These are phyloP conservation scores for Fusarium anthophilum DNA, from an alignment of 2,329 filamentous ascomycete genomes.

Conservation along the genomic window DNA sequence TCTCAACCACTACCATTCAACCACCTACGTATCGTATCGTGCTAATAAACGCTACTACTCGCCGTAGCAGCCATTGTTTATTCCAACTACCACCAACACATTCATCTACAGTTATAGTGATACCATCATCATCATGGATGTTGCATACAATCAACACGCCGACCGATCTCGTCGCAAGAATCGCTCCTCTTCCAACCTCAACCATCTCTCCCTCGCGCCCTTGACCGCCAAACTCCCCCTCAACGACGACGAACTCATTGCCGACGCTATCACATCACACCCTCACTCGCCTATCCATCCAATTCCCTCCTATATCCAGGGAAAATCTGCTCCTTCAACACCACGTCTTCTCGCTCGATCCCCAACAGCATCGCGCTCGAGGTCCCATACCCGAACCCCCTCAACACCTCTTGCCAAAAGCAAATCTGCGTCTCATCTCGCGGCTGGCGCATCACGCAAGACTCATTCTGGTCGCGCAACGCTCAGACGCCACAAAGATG, in stretches of 20 bases:
- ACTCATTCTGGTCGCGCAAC: conserved; percentile 46
- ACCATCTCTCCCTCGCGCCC: conserved; percentile 70
- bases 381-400: conserved; percentile 54
- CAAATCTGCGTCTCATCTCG: conserved; percentile 69
- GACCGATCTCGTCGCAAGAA: conserved; percentile 66
- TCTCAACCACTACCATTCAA: conserved; percentile 1
- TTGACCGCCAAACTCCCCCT: conserved; percentile 70
- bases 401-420: conserved; percentile 64
- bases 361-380: conserved; percentile 59
- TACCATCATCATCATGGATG: conserved; percentile 57
- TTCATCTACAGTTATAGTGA: background rate
- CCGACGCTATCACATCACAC: conserved; percentile 43
- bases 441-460: conserved; percentile 35
- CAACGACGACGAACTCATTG: conserved; percentile 60
- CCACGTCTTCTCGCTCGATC: conserved; percentile 70
- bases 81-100: background rate
- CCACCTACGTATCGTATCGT: conserved; percentile 1
- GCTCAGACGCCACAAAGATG: conserved; percentile 48
- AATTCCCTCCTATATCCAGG: conserved; percentile 65
- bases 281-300: conserved; percentile 43
- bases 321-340: conserved; percentile 71
- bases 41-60: background rate
- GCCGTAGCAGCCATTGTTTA: background rate
- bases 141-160: conserved; percentile 69
- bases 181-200: conserved; percentile 66